Base-by-base conservation (phyloP, 2,329 filamentous ascomycete species). In the Thielaviopsis ethacetica region DNA sequence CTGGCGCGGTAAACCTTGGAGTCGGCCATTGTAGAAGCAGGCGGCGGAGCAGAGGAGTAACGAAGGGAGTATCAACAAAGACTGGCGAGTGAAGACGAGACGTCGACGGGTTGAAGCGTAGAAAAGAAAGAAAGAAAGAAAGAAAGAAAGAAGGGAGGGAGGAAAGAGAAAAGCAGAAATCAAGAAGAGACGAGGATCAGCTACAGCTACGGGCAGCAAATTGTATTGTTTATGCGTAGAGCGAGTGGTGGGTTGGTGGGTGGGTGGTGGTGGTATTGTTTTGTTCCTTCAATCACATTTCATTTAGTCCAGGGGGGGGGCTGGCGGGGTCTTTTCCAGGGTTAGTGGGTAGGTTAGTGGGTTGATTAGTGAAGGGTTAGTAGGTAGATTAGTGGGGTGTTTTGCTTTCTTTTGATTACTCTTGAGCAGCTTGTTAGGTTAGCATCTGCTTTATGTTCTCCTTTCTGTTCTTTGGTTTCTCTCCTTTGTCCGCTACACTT, bases 1-100 rank as follows among this genome's bases (percentile, higher is more conserved):
- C 88, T 96, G 65, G 93, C 88, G 67, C 90, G 86, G 76, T 94
- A 91, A 67, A 97, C 80, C 60, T 75, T 77, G 57, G 67, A 72
- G 65, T 76, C 75, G 34, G 74, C 71, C 75, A 78, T 78, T 63
- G 57, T 63, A 62, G 24, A 55, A 59, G 63, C 62, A 26, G 55
- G 34, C 49, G 56, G 59, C 62, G 53, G 44, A 61, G 49, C 17
- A n/a, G 51, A 52, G 24, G 27, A 54, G 9, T 12, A 12, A 24
- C 30, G 47, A 53, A 53, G 15, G 24, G 22, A 54, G 50, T 26
- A 41, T 26, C 5, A 27, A 24, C 24, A 49, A 56, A 26, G 47
- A 54, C 44, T 22, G 34, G 10, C 3, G 34, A 3, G 10, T 5
- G 34, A 17, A 3, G 10, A 41, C 34, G n/a, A n/a, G n/a, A 44